A percentile compares a stretch with the other conserved stretches of the same genome.
Conservation (phyloP, 2,329 filamentous ascomycete genomes). For the Trichoderma citrinoviride region DNA sequence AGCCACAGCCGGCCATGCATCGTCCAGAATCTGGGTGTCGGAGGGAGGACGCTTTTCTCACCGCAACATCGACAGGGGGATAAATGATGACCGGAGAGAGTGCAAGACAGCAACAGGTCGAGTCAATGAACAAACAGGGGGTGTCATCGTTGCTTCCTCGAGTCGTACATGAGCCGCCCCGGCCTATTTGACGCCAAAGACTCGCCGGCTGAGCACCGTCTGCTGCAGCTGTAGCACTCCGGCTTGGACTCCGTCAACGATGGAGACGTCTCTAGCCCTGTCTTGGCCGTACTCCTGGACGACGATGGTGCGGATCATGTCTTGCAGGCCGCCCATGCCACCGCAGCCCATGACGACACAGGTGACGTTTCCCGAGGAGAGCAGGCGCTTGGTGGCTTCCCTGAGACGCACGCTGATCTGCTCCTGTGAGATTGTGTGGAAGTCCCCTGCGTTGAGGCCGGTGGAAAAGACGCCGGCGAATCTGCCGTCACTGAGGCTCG, state of each 20-base stretch:
- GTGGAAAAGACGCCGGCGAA: constrained; percentile 84
- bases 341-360: constrained; percentile 85
- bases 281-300: constrained; percentile 45
- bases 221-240: constrained; percentile 63
- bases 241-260: constrained; percentile 78
- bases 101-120: neutral
- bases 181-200: constrained; percentile 33
- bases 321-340: constrained; percentile 84
- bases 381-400: constrained; percentile 64
- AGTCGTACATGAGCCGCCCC: neutral
- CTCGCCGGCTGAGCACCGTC: constrained; percentile 43
- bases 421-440: constrained; percentile 67
- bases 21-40: neutral
- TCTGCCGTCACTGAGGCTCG: constrained; percentile 31
- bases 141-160: neutral
- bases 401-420: constrained; percentile 65
- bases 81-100: too few relatives aligned
- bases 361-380: constrained; percentile 55
- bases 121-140: neutral
- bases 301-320: constrained; percentile 69
- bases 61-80: neutral
- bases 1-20: constrained; percentile 1
- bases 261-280: constrained; percentile 38
- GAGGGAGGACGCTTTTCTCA: neutral
- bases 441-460: constrained; percentile 73